Evolutionary conservation across 1,284 basidiomycete genomes (phyloP), one percentile per base, ranked within the genome.

Genomic region (Melampsora larici-populina): DNA sequence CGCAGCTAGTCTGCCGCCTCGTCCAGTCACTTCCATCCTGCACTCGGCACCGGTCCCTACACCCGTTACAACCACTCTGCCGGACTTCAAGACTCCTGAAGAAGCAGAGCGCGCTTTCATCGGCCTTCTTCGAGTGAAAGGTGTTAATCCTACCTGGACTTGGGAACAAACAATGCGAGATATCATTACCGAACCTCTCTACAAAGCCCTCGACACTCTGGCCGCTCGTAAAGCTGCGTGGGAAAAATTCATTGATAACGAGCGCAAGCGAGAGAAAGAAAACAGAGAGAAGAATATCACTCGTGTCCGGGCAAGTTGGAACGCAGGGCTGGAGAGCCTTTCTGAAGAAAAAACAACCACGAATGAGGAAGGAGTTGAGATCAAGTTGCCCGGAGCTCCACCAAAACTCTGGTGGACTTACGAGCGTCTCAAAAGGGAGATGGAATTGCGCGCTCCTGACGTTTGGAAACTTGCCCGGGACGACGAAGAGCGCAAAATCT

Each of bases 111-210:
- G 91, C 81, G 96, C 95, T 2, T 99, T 99, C 84, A 89, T 90
- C 80, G 91, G 92, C 84, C 87, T 99, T 71, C 86, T 99, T 80
- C 89, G 90, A 81, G 91, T 92, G 83, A 92, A 92, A 70, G 91
- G 92, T 29, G 90, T 99, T 67, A 92, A 94, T 85, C 89, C 91
- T 66, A 90, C 88, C 80, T 97, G 93, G 92, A 95, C 93, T 26
- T 99, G 97, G 97, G 97, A 99, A 84, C 90, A 93, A 85, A 94
- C 95, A 66, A 97, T 99, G 92, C 89, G 96, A 82, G 91, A 92
- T 81, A 94, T 97, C 84, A 95, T 99, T 85, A 97, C 94, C 81
- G 96, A 99, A 86, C 95, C 97, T 51, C 86, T 97, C 80, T 99
- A 97, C 86, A 97, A 95, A 86, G 91, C 94, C 68, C 87, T 99